phyloP scores from a whole-genome alignment of 2,329 filamentous ascomycete genomes.

The Ophidiomyces ophidiicola region DNA sequence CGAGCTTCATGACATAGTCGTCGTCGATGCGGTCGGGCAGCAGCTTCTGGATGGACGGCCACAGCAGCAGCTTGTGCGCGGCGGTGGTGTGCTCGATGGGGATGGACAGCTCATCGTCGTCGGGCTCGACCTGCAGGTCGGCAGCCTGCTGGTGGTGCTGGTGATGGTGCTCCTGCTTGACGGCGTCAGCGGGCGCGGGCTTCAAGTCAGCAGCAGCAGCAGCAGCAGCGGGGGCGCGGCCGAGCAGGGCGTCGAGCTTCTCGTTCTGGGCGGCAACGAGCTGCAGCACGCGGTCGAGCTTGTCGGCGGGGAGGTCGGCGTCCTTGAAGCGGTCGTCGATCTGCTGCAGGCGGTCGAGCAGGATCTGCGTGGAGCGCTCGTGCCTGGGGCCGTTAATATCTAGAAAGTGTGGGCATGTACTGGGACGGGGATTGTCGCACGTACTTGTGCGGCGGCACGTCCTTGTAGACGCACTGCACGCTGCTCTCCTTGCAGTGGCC shows the following conservation, averaged over 20 bases:
- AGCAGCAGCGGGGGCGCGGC: not conserved
- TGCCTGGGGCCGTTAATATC: conserved; percentile 20
- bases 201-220: not conserved
- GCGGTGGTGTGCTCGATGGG: conserved; percentile 79
- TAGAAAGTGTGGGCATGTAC: not conserved
- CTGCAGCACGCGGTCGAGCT: conserved; percentile 8
- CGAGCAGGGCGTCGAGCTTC: conserved; percentile 13
- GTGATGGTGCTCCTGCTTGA: conserved; percentile 31
- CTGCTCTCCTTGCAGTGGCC: conserved; percentile 78
- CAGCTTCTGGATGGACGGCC: conserved; percentile 55
- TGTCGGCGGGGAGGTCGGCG: not conserved
- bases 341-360: conserved; percentile 26
- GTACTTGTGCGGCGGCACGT: conserved; percentile 83
- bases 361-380: conserved; percentile 30
- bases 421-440: conserved; percentile 22
- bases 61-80: conserved; percentile 68
- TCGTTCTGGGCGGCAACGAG: conserved; percentile 8
- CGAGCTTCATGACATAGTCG: conserved; percentile 61
- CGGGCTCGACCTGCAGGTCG: conserved; percentile 23
- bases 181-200: not conserved
- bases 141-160: too few species aligned
- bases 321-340: conserved; percentile 21
- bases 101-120: conserved; percentile 53
- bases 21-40: conserved; percentile 50
- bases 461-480: conserved; percentile 73